Evolutionary conservation across 495 filamentous ascomycete genomes (phyloP), one percentile per base, ranked within the genome.

Genomic region (Penicillium cosmopolitanum): DNA sequence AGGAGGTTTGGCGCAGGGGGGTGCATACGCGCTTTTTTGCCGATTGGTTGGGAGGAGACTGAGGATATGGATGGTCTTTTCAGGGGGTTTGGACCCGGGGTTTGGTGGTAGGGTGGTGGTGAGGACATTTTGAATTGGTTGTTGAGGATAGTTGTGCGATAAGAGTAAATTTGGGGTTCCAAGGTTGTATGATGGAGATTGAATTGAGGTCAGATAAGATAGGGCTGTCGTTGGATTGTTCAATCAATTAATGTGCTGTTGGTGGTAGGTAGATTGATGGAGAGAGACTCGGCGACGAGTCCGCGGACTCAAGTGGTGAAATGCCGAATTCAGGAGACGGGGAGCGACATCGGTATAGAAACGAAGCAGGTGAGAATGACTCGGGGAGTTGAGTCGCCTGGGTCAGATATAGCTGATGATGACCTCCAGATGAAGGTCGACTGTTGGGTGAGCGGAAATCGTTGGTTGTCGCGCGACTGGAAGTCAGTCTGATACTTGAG

Each of bases 1-100:
- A 96, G 0, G 93, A 94, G 50, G 93, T 95, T 66, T 96, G 92
- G 31, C 93, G 89, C 18, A 97, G 87, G 10, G 10, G 90, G 90
- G 70, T 96, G 91, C 73, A 78, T 78, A 62, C 76, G 77, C 43
- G 69, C 51, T 53, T 74, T 73, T 34, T 65, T 67, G 57, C 62
- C 65, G 33, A 71, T 50, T 6, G 69, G 66, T 54, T 74, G 71
- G n/a, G 77, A 77, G 57, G 65, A 40, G 33, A 70, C 58, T 16
- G 74, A 75, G 40, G 77, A 76, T 52, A 79, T 72, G 9, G 77
- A 80, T 16, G 73, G 69, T 23, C 78, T 75, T 67, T 81, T 81
- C 53, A 77, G 71, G 6, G 76, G 72, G 52, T 76, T 78, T 21
- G 69, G 28, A 1, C 28, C 53, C 18, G 72, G 60, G 5, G 60